Base-by-base conservation (phyloP, 768 basidiomycete genomes). In the Gelatoporia subvermispora region DNA sequence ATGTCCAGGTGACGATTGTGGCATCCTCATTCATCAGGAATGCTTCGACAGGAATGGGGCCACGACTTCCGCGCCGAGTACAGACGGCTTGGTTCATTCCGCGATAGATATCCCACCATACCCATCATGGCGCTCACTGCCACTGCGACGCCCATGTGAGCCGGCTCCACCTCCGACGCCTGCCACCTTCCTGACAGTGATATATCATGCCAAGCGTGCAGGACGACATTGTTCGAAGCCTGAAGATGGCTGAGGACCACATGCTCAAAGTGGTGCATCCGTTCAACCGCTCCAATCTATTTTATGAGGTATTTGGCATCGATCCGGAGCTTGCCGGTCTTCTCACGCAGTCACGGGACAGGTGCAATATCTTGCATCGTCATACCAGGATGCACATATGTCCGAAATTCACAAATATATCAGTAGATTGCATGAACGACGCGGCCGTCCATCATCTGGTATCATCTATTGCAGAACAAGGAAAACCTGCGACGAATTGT, bases 41-140 rank as follows among this genome's bases (percentile, higher is more conserved):
- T 18, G n/a, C 18, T 41, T 11, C 43, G n/a, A 8, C 53, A 88
- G 84, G 88, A 90, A 72, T 91, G 88, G 89, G 88, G 87, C 0
- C 87, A 89, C 41, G 82, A 88, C 56, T 90, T 90, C 60, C 79
- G 90, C 21, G 72, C 64, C 25, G 84, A 88, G 37, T 93, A 91
- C 59, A 71, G 88, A 38, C 75, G 71, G 21, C 72, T 93, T 20
- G 90, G 89, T 4, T 62, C 68, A 35, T 87, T 93, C 62, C 78
- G 90, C 1, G 70, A 77, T 34, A 72, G 70, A 23, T 91, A 83
- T 58, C 75, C 76, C 1, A 69, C 74, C 48, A 77, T 92, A 3
- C 90, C 91, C 0, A 84, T 93, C 55, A 93, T 91, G 87, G 90
- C 90, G 3, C 65, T 93, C 35, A 93, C 89, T 1, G 89, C 90